Conservation (phyloP, 805 yeast genomes). For the Yamadazyma insecticola region DNA sequence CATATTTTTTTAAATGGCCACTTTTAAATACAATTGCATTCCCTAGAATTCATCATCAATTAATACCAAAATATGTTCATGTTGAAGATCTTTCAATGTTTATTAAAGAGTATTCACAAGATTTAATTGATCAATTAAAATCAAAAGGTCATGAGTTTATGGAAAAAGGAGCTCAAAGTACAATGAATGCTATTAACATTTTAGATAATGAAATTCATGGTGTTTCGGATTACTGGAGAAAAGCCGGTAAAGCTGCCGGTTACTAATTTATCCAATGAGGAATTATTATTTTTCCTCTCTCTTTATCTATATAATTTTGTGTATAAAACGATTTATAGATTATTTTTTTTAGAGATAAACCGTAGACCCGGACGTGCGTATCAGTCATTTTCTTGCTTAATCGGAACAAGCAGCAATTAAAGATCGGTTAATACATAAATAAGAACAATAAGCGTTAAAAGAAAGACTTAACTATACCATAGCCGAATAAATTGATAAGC, state of each 20-base stretch:
- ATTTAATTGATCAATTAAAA: constrained; percentile 34
- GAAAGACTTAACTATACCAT: too few species aligned
- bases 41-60: constrained; percentile 88
- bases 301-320: too few species aligned
- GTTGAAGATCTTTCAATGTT: constrained; percentile 3
- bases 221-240: constrained; percentile 89
- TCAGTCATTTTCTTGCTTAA: too few species aligned
- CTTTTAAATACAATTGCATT: constrained; percentile 66
- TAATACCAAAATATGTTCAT: constrained; percentile 32
- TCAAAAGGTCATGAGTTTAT: constrained; percentile 30
- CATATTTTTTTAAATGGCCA: constrained; percentile 52
- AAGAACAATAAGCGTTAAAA: too few species aligned
- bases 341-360: too few species aligned
- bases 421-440: too few species aligned
- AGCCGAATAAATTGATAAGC: too few species aligned
- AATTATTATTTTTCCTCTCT: too few species aligned
- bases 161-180: constrained; percentile 34
- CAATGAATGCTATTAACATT: constrained; percentile 44
- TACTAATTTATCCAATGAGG: too few species aligned
- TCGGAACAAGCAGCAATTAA: too few species aligned
- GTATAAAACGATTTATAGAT: too few species aligned
- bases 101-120: constrained; percentile 26
- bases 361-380: too few species aligned
- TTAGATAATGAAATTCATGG: constrained; percentile 45
- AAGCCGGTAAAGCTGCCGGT: constrained; percentile 70